Conservation (phyloP, 768 basidiomycete species). For the Rickenella mellea region DNA sequence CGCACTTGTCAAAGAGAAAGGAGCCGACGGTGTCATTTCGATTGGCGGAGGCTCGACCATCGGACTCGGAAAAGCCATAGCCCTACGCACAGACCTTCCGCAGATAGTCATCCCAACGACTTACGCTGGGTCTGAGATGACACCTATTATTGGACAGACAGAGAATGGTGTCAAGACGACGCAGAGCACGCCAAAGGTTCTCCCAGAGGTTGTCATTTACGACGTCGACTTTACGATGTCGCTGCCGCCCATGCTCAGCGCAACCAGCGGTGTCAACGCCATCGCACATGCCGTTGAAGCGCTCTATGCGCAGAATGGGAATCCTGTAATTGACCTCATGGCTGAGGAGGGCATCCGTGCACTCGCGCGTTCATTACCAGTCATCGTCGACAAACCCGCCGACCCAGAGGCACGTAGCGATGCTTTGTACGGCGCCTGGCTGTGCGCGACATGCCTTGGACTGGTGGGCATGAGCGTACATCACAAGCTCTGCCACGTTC, state of each 20-base stretch:
- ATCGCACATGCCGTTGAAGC: constrained; percentile 35
- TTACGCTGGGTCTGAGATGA: constrained; percentile 31
- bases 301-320: constrained; percentile 26
- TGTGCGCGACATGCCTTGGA: constrained; percentile 25
- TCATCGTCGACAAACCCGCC: constrained; percentile 16
- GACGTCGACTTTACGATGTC: constrained; percentile 28
- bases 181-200: constrained; percentile 25
- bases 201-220: constrained; percentile 32
- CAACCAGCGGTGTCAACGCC: constrained; percentile 31
- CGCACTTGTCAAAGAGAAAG: constrained; percentile 12
- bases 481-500: constrained; percentile 31
- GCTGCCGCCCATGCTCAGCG: constrained; percentile 23
- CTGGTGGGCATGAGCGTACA: constrained; percentile 27
- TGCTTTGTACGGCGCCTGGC: constrained; percentile 29
- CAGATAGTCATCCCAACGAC: constrained; percentile 32
- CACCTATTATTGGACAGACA: constrained; percentile 31
- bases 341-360: constrained; percentile 27
- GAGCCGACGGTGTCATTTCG: constrained; percentile 27
- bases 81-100: constrained; percentile 27
- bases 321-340: constrained; percentile 25
- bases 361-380: constrained; percentile 22
- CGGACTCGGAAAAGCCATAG: constrained; percentile 31
- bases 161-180: constrained; percentile 29
- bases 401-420: constrained; percentile 23
- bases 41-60: constrained; percentile 29